These are phyloP conservation scores for Fusarium bactridioides DNA, from an alignment of 2,329 filamentous ascomycete genomes.

Conservation along the genomic window DNA sequence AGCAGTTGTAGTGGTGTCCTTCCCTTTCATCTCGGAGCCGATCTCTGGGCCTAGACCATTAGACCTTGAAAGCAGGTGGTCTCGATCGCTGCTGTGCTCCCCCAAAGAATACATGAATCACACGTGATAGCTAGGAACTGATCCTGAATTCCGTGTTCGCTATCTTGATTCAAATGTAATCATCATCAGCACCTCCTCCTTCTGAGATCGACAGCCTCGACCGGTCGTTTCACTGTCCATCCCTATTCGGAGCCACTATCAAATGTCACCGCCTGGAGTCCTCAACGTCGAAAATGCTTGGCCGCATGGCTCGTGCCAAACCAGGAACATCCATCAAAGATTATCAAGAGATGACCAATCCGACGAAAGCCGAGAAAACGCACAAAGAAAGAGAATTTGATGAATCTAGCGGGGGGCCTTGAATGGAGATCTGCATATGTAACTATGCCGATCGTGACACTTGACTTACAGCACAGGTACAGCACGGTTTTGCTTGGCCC, in stretches of 20 bases:
- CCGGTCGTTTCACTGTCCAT: neutral
- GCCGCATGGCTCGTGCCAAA: slow-evolving; percentile 33
- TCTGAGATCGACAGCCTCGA: slow-evolving; percentile 31
- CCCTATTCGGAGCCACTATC: slow-evolving; percentile 2
- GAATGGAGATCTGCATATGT: slow-evolving; percentile 11
- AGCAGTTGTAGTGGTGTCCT: neutral
- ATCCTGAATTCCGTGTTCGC: neutral
- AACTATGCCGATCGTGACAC: slow-evolving; percentile 10
- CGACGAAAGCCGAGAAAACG: slow-evolving; percentile 11
- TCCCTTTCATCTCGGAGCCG: slow-evolving; percentile 11
- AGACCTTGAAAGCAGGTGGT: neutral
- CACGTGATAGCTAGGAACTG: neutral
- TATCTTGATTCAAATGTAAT: slow-evolving; percentile 6
- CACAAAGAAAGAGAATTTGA: neutral
- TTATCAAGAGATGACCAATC: slow-evolving; percentile 17
- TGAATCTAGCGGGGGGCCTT: neutral
- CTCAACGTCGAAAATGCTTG: slow-evolving; percentile 15
- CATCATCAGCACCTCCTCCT: neutral
- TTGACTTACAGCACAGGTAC: slow-evolving; percentile 10
- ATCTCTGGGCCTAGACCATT: slow-evolving; percentile 9
- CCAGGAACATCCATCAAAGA: slow-evolving; percentile 8
- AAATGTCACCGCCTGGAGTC: slow-evolving; percentile 12
- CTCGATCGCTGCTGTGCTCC: slow-evolving; percentile 2
- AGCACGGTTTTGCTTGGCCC: slow-evolving; percentile 10
- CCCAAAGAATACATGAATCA: neutral